phyloP scores from a whole-genome alignment of 352 stramenopile genomes.

The Globisporangium ultimum region DNA sequence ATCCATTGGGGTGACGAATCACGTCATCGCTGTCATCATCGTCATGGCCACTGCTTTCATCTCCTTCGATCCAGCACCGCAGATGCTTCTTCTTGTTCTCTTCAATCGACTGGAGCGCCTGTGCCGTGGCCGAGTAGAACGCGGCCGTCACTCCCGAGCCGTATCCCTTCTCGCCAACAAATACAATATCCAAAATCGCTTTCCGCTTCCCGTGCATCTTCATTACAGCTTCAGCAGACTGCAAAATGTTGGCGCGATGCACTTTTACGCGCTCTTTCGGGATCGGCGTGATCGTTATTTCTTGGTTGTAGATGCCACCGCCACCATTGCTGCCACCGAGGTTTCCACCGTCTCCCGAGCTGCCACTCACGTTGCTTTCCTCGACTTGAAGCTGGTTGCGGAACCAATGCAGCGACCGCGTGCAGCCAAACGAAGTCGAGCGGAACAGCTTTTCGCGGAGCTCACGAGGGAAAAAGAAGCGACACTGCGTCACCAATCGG shows the following conservation, averaged over 20 bases:
- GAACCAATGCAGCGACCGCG: slow-evolving; percentile 79
- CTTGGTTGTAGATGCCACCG: slow-evolving; percentile 63
- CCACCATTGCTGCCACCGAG: slow-evolving; percentile 13
- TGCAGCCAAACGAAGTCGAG: slow-evolving; percentile 77
- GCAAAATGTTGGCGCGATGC: slow-evolving; percentile 66
- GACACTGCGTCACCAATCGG: slow-evolving; percentile 65
- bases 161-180: slow-evolving; percentile 83
- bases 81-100: slow-evolving; percentile 37
- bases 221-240: slow-evolving; percentile 76
- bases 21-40: slow-evolving; percentile 29
- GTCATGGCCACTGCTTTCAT: slow-evolving; percentile 17
- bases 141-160: slow-evolving; percentile 79
- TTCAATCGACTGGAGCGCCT: slow-evolving; percentile 51
- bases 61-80: slow-evolving; percentile 59
- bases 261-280: slow-evolving; percentile 87
- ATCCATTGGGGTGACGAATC: slow-evolving; percentile 73
- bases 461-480: slow-evolving; percentile 79
- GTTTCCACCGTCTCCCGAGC: slow-evolving; percentile 13
- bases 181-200: slow-evolving; percentile 81
- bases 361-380: slow-evolving; percentile 20
- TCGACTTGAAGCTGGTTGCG: slow-evolving; percentile 65
- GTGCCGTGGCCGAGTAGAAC: slow-evolving; percentile 79
- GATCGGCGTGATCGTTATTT: slow-evolving; percentile 80
- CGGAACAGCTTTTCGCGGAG: slow-evolving; percentile 72
- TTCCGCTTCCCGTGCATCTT: slow-evolving; percentile 85